A percentile compares a stretch with the other conserved stretches of the same genome.
phyloP scores from a whole-genome alignment of 345 rosid species.

The Arabidopsis suecica region DNA sequence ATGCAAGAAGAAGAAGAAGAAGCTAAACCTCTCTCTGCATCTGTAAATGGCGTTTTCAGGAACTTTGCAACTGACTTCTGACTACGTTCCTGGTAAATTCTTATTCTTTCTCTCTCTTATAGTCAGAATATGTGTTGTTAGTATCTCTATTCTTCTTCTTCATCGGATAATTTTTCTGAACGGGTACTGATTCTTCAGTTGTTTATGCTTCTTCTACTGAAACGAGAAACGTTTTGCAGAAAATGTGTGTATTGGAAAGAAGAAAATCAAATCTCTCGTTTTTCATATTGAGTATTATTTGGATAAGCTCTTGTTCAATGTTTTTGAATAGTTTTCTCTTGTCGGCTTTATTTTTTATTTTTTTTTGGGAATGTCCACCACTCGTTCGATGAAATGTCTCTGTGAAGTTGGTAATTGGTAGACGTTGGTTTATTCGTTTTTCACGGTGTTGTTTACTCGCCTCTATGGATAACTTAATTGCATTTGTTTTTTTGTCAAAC shows the following conservation, averaged over 20 bases:
- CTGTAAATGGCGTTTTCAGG: slow-evolving; percentile 34
- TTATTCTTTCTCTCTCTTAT: not conserved
- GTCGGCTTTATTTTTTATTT: not conserved
- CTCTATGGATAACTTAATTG: not conserved
- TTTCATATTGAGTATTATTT: too few species aligned
- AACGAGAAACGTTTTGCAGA: too few species aligned
- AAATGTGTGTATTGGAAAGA: too few species aligned
- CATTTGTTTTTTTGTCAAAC: not conserved
- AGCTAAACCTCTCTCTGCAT: not conserved
- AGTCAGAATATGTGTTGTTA: not conserved
- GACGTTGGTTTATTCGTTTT: not conserved
- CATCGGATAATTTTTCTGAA: too few species aligned
- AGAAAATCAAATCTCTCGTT: too few species aligned
- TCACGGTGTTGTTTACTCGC: not conserved
- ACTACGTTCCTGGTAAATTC: slow-evolving; percentile 26
- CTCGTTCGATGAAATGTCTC: slow-evolving; percentile 34
- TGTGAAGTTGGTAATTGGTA: not conserved
- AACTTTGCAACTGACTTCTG: slow-evolving; percentile 34
- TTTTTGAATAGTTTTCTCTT: not conserved
- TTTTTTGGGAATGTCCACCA: slow-evolving; percentile 3
- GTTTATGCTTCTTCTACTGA: too few species aligned
- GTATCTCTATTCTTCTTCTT: too few species aligned
- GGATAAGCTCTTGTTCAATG: slow-evolving; percentile 18
- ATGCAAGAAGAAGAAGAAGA: slow-evolving; percentile 30
- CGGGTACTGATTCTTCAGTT: too few species aligned